phyloP scores from a whole-genome alignment of 495 filamentous ascomycete genomes.

The Annulohypoxylon stygium region DNA sequence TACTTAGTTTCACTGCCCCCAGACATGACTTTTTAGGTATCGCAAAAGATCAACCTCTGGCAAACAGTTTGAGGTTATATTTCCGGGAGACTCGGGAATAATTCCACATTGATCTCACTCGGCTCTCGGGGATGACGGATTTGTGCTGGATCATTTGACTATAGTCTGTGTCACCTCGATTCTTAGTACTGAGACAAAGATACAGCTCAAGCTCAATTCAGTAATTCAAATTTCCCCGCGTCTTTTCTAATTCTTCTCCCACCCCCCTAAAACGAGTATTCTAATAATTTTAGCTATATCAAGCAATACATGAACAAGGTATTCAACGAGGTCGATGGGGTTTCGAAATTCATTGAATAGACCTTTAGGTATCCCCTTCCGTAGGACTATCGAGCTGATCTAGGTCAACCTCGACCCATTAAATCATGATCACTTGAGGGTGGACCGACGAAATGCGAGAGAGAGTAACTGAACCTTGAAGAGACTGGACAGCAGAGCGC shows the following conservation, averaged over 20 bases:
- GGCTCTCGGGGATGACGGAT: constrained; percentile 28
- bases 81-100: constrained; percentile 13
- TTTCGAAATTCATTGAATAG: neutral
- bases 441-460: constrained; percentile 23
- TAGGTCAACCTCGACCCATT: neutral
- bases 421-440: constrained; percentile 3
- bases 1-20: neutral
- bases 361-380: neutral
- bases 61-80: constrained; percentile 4
- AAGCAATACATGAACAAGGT: neutral
- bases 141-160: constrained; percentile 14
- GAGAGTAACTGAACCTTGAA: neutral
- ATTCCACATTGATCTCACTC: constrained; percentile 6
- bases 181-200: neutral
- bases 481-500: neutral
- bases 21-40: neutral
- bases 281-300: neutral
- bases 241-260: neutral
- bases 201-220: neutral
- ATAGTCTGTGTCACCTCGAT: neutral
- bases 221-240: neutral
- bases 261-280: no score
- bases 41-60: neutral
- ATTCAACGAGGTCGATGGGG: neutral
- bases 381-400: neutral